Evolutionary conservation across 331 rosid species (phyloP), one percentile per base, ranked within the genome.

Genomic region (Prunus yedoensis): DNA sequence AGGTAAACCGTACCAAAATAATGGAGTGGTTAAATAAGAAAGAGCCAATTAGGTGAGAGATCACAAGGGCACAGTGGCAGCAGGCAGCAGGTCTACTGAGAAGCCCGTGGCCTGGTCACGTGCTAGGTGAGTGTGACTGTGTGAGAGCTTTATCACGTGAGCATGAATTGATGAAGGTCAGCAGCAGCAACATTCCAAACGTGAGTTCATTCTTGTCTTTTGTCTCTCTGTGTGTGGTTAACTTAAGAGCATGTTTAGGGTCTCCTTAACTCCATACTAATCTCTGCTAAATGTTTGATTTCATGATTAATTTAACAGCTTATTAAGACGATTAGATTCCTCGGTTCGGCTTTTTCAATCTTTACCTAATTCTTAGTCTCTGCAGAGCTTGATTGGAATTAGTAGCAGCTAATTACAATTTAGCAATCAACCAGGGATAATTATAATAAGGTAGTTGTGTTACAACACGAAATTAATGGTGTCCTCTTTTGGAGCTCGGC

Each of bases 341-440:
- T 11, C 30, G n/a, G 20, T 66, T 80, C 60, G 83, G 69, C 52
- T 30, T 77, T 74, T 20, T 70, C 41, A 16, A 78, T 76, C 28
- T 68, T 57, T 12, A 32, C 61, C 65, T 25, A 73, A 4, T 45
- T 70, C 32, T 23, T 20, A 41, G 68, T 80, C 76, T 23, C 20
- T 5, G 13, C 17, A 27, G 27, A n/a, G 10, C 10, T 38, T 38
- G 70, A 17, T 38, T 41, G 28, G 17, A 41, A 38, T 64, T 35
- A 41, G 12, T 15, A 32, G 23, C 46, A 17, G 5, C 41, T 2
- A 14, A 3, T 27, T 58, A 23, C 32, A 57, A 10, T 57, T 58
- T 20, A 23, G 10, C 15, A 21, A 25, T 8, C 4, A 18, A 21
- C 59, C 25, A 21, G 14, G 27, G n/a, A 57, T 57, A 20, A 57